phyloP scores from a whole-genome alignment of 148 eudicot species.

The Chenopodium suecicum region DNA sequence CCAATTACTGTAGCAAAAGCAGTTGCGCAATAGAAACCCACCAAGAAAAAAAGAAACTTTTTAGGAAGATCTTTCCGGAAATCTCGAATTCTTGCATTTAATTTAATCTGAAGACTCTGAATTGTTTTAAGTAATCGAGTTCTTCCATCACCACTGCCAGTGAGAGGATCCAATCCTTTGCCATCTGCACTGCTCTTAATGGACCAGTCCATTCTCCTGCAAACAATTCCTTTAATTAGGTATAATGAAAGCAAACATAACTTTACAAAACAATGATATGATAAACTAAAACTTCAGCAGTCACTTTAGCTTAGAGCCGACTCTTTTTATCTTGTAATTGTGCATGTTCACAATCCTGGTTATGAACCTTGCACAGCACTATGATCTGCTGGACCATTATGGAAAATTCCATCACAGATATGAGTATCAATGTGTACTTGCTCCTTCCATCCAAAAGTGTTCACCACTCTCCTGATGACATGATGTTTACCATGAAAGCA shows the following conservation, averaged over 20 bases:
- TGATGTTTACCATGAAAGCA: background rate
- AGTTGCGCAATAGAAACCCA: slow-evolving; percentile 86
- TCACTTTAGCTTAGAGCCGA: background rate
- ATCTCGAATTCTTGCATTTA: slow-evolving; percentile 53
- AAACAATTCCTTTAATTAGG: slow-evolving; percentile 11
- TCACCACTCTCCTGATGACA: background rate
- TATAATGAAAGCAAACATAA: background rate
- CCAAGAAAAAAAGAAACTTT: slow-evolving; percentile 71
- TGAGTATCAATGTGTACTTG: background rate
- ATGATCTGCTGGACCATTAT: background rate
- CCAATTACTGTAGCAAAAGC: slow-evolving; percentile 91
- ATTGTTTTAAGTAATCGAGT: slow-evolving; percentile 64
- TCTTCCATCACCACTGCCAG: slow-evolving; percentile 42
- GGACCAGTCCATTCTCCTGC: slow-evolving; percentile 58
- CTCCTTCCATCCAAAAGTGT: background rate
- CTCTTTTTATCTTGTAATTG: background rate
- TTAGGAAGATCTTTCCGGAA: slow-evolving; percentile 52
- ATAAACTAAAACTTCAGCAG: background rate
- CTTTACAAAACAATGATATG: background rate
- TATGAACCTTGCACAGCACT: background rate
- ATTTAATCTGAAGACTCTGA: slow-evolving; percentile 38
- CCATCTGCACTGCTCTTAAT: slow-evolving; percentile 60
- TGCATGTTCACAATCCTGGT: background rate
- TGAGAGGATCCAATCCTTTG: slow-evolving; percentile 44
- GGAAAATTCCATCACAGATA: background rate